These are phyloP conservation scores for Zychaea mexicana DNA, from an alignment of 371 early-diverging fungal genomes.

Conservation along the genomic window DNA sequence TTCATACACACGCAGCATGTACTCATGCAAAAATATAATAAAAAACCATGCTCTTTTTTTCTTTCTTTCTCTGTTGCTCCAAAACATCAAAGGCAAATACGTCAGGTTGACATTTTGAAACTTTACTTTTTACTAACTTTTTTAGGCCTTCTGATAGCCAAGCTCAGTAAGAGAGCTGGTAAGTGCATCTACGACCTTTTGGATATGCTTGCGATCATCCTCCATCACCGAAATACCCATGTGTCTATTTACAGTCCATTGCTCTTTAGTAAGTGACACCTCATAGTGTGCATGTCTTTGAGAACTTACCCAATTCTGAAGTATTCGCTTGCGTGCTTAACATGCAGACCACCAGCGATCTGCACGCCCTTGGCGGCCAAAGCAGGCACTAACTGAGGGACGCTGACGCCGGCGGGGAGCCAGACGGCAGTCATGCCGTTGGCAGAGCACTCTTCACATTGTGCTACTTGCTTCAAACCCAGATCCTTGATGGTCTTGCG, in stretches of 20 bases:
- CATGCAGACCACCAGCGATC: constrained; percentile 93
- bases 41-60: no score
- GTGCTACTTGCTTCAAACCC: constrained; percentile 80
- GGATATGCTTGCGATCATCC: constrained; percentile 72
- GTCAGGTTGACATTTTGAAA: no score
- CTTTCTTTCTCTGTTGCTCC: no score
- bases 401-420: constrained; percentile 85
- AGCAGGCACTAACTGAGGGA: constrained; percentile 77
- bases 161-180: constrained; percentile 69
- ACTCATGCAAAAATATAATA: no score
- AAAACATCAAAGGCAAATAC: no score
- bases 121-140: no score
- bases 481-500: constrained; percentile 68
- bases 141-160: constrained; percentile 37
- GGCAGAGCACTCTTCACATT: constrained; percentile 69
- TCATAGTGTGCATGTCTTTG: no score
- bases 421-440: constrained; percentile 95
- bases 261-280: background rate
- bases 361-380: constrained; percentile 82
- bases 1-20: no score
- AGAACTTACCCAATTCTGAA: constrained; percentile 83
- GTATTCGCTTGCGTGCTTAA: constrained; percentile 85
- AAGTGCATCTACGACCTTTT: constrained; percentile 75
- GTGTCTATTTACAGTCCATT: constrained; percentile 50
- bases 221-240: constrained; percentile 92